A percentile compares a stretch with the other conserved stretches of the same genome.
Evolutionary conservation across 768 basidiomycete species (phyloP).

Genomic region (Tricholoma sp.): DNA sequence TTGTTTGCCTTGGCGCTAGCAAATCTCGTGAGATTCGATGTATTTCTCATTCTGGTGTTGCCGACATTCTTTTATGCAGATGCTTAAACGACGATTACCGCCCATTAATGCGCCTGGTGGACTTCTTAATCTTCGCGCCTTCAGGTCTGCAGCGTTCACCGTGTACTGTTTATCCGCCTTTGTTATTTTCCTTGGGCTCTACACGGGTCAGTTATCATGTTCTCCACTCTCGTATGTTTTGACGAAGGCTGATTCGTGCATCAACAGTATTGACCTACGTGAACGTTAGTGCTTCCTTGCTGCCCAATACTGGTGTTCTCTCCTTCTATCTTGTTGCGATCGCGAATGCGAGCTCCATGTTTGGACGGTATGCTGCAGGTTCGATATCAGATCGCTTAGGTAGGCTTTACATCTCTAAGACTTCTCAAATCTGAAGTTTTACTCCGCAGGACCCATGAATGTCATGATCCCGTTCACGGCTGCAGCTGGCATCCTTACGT

Average conservation of each 20-base stretch:
- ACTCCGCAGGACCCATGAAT: conserved; percentile 52
- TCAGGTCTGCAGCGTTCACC: conserved; percentile 47
- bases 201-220: conserved; percentile 43
- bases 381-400: conserved; percentile 51
- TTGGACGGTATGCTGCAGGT: conserved; percentile 57
- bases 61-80: conserved; percentile 17
- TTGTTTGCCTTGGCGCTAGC: conserved; percentile 44
- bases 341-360: conserved; percentile 58
- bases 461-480: conserved; percentile 61
- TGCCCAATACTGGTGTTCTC: conserved; percentile 45
- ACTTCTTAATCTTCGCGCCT: conserved; percentile 49
- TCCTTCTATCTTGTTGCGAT: conserved; percentile 65
- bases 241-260: not conserved
- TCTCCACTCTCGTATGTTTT: conserved; percentile 25
- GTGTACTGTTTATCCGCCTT: conserved; percentile 56
- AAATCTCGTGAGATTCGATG: conserved; percentile 37
- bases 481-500: conserved; percentile 53
- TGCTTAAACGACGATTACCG: conserved; percentile 48
- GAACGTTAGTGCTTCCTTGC: conserved; percentile 46
- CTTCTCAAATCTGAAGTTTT: not conserved
- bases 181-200: conserved; percentile 61
- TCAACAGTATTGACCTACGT: conserved; percentile 62
- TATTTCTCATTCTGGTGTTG: not conserved
- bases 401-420: conserved; percentile 10
- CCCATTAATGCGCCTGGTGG: conserved; percentile 50